Evolutionary conservation across 148 eudicot species (phyloP).

Genomic region (Fallopia convolvulus): DNA sequence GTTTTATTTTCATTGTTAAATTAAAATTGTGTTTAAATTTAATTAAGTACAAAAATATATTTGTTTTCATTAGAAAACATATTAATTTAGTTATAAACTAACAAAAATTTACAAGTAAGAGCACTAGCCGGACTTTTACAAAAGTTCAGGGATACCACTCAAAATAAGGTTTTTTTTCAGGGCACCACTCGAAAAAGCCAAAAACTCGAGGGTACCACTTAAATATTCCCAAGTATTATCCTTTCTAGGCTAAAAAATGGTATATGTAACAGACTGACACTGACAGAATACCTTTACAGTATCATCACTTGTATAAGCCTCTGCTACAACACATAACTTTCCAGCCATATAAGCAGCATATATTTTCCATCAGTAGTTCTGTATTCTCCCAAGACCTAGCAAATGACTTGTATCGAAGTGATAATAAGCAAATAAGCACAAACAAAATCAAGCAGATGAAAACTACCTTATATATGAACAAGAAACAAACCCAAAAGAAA

Average conservation of each 20-base stretch:
- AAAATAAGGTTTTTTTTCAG: too few species aligned
- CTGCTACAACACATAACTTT: constrained; percentile 92
- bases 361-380: constrained; percentile 88
- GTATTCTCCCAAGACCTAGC: constrained; percentile 99
- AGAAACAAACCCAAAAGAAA: neutral
- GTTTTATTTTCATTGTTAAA: too few species aligned
- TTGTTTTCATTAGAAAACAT: too few species aligned
- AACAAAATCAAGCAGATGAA: neutral
- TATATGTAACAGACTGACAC: neutral
- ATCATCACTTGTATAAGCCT: constrained; percentile 84
- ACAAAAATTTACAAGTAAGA: too few species aligned
- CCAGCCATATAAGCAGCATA: constrained; percentile 82
- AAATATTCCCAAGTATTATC: too few species aligned
- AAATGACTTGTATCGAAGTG: constrained; percentile 53
- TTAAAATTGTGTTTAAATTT: too few species aligned
- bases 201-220: too few species aligned
- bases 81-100: too few species aligned
- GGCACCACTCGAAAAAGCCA: too few species aligned
- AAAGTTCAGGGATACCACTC: too few species aligned
- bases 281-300: constrained; percentile 59
- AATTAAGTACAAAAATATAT: too few species aligned
- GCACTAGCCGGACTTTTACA: too few species aligned
- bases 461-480: neutral
- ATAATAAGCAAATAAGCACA: neutral
- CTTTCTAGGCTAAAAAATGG: neutral